phyloP scores from a whole-genome alignment of 2,329 filamentous ascomycete species.

The Aspergillus fumigatus region DNA sequence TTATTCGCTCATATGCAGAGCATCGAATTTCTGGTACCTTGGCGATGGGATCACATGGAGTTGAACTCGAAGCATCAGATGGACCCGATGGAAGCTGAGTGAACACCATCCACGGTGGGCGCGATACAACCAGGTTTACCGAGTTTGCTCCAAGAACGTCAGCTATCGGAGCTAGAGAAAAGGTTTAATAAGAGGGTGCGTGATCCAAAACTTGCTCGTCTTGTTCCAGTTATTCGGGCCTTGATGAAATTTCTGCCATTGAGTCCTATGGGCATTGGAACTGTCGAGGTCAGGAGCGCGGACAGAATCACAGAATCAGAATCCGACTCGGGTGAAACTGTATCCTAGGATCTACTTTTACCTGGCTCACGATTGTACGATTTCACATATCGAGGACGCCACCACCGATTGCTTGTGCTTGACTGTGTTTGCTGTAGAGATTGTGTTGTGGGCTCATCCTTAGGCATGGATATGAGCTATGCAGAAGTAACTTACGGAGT shows the following conservation, averaged over 20 bases:
- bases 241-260: conserved; percentile 20
- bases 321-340: too few species aligned
- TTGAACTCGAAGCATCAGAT: conserved; percentile 3
- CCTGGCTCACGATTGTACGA: too few species aligned
- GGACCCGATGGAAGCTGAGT: too few species aligned
- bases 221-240: conserved; percentile 16
- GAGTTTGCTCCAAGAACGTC: conserved; percentile 7
- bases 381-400: too few species aligned
- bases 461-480: too few species aligned
- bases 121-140: background rate
- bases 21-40: conserved; percentile 15
- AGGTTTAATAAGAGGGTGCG: conserved; percentile 11
- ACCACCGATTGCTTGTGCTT: too few species aligned
- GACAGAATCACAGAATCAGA: too few species aligned
- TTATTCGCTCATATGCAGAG: conserved; percentile 18
- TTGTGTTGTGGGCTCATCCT: too few species aligned
- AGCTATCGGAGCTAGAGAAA: conserved; percentile 11
- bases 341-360: too few species aligned
- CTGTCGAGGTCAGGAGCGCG: background rate
- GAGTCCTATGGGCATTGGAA: conserved; percentile 19
- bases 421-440: too few species aligned
- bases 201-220: conserved; percentile 11
- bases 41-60: conserved; percentile 14
- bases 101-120: too few species aligned
- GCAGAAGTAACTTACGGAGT: too few species aligned